phyloP scores from a whole-genome alignment of 768 basidiomycete species.

The Nidularia sp. region DNA sequence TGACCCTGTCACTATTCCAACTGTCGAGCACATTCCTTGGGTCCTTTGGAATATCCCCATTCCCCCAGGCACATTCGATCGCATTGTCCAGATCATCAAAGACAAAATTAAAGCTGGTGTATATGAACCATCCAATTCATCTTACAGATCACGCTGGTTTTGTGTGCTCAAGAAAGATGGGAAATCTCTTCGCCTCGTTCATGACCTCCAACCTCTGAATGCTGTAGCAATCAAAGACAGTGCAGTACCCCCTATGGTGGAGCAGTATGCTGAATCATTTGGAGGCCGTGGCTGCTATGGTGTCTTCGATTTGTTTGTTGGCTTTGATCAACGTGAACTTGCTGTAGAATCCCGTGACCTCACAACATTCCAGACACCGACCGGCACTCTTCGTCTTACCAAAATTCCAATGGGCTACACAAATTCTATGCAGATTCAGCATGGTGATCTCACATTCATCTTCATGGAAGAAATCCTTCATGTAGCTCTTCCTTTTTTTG shows the following conservation, averaged over 20 bases:
- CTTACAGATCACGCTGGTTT: constrained; percentile 7
- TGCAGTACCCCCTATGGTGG: not conserved
- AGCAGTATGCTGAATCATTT: not conserved
- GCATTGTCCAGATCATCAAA: constrained; percentile 5
- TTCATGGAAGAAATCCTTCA: not conserved
- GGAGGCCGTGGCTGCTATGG: not conserved
- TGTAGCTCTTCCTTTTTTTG: not conserved
- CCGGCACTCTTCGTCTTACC: not conserved
- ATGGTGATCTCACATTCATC: not conserved
- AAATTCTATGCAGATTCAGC: not conserved
- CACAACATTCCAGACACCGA: not conserved
- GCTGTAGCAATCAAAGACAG: constrained; percentile 1
- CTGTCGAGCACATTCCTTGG: constrained; percentile 3
- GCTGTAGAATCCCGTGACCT: not conserved
- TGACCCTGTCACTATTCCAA: constrained; percentile 1
- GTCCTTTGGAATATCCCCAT: constrained; percentile 8
- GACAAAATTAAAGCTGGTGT: constrained; percentile 8
- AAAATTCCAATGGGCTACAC: not conserved
- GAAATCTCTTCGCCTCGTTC: not conserved
- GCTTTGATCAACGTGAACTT: not conserved
- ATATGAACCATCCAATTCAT: constrained; percentile 10
- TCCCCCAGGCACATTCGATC: constrained; percentile 10
- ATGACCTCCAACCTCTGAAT: constrained; percentile 2
- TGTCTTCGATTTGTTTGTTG: not conserved
- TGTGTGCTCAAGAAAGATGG: not conserved